Conservation (phyloP, 1,284 basidiomycete species). For the Puccinia polysora region DNA sequence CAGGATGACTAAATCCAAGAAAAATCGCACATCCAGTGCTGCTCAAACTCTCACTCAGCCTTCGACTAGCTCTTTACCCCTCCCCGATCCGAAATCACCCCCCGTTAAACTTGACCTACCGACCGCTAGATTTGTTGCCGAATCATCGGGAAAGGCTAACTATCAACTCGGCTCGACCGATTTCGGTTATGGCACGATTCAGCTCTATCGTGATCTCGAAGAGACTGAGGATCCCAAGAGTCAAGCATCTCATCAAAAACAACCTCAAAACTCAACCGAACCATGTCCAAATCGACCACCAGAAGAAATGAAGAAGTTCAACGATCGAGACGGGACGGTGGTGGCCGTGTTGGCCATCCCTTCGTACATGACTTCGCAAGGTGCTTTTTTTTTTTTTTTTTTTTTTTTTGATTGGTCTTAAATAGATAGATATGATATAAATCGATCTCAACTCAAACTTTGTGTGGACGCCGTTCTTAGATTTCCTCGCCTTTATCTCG, state of each 20-base stretch:
- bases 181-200: slow-evolving; percentile 39
- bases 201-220: slow-evolving; percentile 40
- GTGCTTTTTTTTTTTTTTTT: slow-evolving; percentile 54
- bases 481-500: slow-evolving; percentile 83
- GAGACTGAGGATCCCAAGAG: slow-evolving; percentile 10
- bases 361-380: slow-evolving; percentile 83
- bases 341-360: slow-evolving; percentile 88
- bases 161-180: slow-evolving; percentile 42
- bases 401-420: too few relatives aligned
- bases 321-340: slow-evolving; percentile 59
- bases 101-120: slow-evolving; percentile 8
- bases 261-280: not conserved
- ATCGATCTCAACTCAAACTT: too few relatives aligned
- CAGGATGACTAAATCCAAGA: not conserved
- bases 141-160: slow-evolving; percentile 23
- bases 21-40: not conserved
- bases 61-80: slow-evolving; percentile 11
- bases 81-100: not conserved
- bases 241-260: not conserved
- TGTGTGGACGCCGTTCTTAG: too few relatives aligned
- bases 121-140: slow-evolving; percentile 19
- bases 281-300: not conserved
- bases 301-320: slow-evolving; percentile 43
- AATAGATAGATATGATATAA: too few relatives aligned
- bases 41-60: slow-evolving; percentile 1